A percentile compares a stretch with the other conserved stretches of the same genome.
These are phyloP conservation scores for Diaporthe sp. DNA, from an alignment of 2,329 filamentous ascomycete genomes.

Conservation along the genomic window DNA sequence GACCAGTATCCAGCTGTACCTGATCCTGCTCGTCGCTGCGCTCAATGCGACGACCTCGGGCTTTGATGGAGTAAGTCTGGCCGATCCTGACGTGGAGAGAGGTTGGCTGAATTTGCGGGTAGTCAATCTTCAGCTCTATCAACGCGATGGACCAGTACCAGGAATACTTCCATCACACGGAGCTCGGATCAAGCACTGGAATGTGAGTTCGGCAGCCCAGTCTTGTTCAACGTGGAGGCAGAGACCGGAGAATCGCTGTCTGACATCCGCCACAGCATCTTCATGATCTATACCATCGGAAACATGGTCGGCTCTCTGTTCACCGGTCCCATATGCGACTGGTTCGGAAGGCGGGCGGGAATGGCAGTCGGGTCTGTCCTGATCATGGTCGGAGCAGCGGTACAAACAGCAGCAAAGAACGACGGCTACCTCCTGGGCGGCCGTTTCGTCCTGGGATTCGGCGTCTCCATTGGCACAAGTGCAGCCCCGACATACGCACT, in stretches of 20 bases:
- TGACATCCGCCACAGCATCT: conserved; percentile 42
- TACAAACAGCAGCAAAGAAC: conserved; percentile 48
- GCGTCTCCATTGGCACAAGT: conserved; percentile 52
- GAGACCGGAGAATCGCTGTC: neutral
- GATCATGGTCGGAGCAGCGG: conserved; percentile 53
- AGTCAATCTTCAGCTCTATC: conserved; percentile 46
- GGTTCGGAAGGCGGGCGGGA: conserved; percentile 52
- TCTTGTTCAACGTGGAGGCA: no score
- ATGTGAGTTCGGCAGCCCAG: conserved; percentile 28
- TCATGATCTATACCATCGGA: conserved; percentile 59
- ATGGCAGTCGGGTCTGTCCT: conserved; percentile 52
- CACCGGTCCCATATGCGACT: conserved; percentile 53
- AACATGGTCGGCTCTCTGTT: conserved; percentile 52
- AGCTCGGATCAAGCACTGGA: conserved; percentile 41
- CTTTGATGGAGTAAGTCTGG: conserved; percentile 47
- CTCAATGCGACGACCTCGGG: conserved; percentile 51
- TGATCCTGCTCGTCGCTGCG: conserved; percentile 48
- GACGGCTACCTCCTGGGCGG: conserved; percentile 57
- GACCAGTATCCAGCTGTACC: conserved; percentile 49
- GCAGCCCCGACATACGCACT: conserved; percentile 53
- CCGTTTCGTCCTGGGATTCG: conserved; percentile 67
- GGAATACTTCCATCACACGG: conserved; percentile 36
- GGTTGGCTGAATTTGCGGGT: neutral
- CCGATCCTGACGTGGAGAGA: neutral
- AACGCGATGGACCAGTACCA: conserved; percentile 44